Evolutionary conservation across 2,329 filamentous ascomycete species (phyloP).

Genomic region (Epichloe festucae): DNA sequence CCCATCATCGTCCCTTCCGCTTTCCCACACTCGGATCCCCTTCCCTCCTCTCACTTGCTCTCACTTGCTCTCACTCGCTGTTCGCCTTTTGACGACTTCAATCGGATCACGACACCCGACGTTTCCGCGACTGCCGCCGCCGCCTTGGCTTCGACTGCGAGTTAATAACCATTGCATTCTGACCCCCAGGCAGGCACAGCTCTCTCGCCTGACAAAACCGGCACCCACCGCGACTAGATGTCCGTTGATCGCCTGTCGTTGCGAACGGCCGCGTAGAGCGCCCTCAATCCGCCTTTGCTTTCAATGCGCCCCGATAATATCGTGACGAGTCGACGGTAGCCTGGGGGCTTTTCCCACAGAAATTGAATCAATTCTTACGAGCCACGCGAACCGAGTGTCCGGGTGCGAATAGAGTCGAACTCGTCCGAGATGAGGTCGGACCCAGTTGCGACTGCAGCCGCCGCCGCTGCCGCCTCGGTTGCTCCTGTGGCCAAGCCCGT

Average conservation of each 20-base stretch:
- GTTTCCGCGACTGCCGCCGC: neutral
- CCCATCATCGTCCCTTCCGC: too few species aligned
- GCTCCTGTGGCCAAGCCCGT: neutral
- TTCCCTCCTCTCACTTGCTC: neutral
- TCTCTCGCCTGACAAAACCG: neutral
- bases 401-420: neutral
- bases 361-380: neutral
- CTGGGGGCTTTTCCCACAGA: neutral
- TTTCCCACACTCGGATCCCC: too few species aligned
- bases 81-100: neutral
- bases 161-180: neutral
- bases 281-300: neutral
- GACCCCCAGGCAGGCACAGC: neutral
- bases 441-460: slow-evolving; percentile 3
- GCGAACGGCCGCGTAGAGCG: neutral
- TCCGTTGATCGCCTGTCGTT: neutral
- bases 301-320: slow-evolving; percentile 1
- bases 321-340: neutral
- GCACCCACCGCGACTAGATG: neutral
- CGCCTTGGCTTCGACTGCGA: neutral
- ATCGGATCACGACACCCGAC: neutral
- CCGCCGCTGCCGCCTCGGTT: slow-evolving; percentile 3
- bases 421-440: slow-evolving; percentile 4
- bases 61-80: neutral
- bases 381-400: neutral